Percentiles rank a stretch among this genome's conserved stretches.
Conservation (phyloP, 1,284 basidiomycete species). For the Cutaneotrichosporon mucoides region DNA sequence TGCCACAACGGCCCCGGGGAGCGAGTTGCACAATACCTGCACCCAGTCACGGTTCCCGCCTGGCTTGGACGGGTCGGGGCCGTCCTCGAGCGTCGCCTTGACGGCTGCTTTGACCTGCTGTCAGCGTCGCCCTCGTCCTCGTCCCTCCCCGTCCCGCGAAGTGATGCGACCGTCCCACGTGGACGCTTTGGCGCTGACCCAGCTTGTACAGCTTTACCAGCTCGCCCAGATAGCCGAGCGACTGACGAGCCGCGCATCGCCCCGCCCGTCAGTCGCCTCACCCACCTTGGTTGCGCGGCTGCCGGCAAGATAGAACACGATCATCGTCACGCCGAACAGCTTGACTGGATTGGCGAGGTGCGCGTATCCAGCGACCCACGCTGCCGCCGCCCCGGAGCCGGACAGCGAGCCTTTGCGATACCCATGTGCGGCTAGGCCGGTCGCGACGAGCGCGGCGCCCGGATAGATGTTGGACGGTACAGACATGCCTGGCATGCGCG, state of each 20-base stretch:
- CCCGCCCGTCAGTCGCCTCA: neutral
- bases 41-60: slow-evolving; percentile 62
- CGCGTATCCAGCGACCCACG: slow-evolving; percentile 65
- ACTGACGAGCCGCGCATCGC: neutral
- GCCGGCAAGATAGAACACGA: slow-evolving; percentile 76
- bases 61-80: slow-evolving; percentile 61
- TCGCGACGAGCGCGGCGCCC: slow-evolving; percentile 51
- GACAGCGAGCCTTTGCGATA: slow-evolving; percentile 52
- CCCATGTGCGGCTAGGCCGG: slow-evolving; percentile 55
- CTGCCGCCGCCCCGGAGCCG: slow-evolving; percentile 57
- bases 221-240: too few species aligned
- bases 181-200: too few species aligned
- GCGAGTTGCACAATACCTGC: slow-evolving; percentile 75
- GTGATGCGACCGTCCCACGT: too few species aligned
- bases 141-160: too few species aligned
- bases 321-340: slow-evolving; percentile 65
- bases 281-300: slow-evolving; percentile 82
- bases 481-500: too few species aligned
- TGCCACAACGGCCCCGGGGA: slow-evolving; percentile 63
- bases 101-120: slow-evolving; percentile 49
- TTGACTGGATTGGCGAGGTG: slow-evolving; percentile 46
- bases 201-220: too few species aligned
- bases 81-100: slow-evolving; percentile 76
- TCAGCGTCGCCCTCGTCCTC: neutral
- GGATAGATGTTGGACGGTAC: slow-evolving; percentile 27